Conservation (phyloP, 306 rosid species). For the Citrullus colocynthis region DNA sequence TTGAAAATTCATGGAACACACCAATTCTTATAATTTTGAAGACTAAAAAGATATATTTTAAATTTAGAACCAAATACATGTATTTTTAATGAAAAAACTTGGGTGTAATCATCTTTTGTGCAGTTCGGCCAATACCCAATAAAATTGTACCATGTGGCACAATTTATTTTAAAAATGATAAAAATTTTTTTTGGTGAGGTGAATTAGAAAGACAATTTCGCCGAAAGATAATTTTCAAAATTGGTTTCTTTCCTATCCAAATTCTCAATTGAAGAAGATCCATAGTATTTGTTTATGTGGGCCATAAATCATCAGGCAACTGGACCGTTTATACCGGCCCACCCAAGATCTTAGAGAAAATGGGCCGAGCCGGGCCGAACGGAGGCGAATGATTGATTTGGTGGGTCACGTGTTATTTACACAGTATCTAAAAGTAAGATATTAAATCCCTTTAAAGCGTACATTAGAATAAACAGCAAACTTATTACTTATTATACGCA, state of each 20-base stretch:
- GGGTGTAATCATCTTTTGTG: no score
- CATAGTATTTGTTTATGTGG: neutral
- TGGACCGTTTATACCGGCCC: neutral
- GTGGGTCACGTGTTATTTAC: conserved; percentile 3
- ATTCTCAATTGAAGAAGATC: neutral
- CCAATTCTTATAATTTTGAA: no score
- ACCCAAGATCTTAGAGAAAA: neutral
- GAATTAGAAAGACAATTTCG: no score
- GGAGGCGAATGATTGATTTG: neutral
- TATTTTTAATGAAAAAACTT: no score
- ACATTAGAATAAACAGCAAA: conserved; percentile 23
- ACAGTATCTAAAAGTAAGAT: neutral
- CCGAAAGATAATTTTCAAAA: no score
- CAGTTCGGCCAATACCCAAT: no score
- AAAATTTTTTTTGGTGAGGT: no score
- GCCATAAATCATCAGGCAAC: neutral
- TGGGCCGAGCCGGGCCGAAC: neutral
- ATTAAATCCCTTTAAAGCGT: conserved; percentile 14
- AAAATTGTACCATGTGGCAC: no score
- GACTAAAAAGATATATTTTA: no score
- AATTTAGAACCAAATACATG: no score
- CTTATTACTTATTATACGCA: conserved; percentile 8
- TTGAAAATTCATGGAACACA: no score
- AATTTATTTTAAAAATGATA: no score
- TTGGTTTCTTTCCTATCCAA: neutral